Conservation (phyloP, 495 filamentous ascomycete genomes). For the Talaromyces liani region DNA sequence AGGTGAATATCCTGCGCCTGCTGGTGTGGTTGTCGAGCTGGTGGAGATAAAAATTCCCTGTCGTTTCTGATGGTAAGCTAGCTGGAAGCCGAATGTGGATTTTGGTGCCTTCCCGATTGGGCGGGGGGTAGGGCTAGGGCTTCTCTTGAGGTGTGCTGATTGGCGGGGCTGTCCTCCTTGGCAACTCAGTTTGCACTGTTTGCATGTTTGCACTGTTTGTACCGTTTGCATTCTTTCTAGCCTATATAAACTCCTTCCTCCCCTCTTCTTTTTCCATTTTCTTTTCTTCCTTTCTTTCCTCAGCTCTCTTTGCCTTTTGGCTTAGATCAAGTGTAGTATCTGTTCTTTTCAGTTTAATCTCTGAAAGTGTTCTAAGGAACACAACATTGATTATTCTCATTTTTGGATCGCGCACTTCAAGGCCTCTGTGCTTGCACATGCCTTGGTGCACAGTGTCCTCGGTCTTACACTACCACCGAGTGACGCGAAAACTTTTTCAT, state of each 20-base stretch:
- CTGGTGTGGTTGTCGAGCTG: background rate
- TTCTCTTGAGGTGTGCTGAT: constrained; percentile 3
- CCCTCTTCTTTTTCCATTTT: constrained; percentile 24
- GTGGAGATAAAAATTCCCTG: constrained; percentile 14
- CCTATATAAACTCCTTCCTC: constrained; percentile 25
- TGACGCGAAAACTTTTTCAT: constrained; percentile 71
- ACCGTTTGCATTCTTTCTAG: too few species aligned
- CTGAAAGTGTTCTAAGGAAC: constrained; percentile 61
- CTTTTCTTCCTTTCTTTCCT: constrained; percentile 42
- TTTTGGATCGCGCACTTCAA: constrained; percentile 49
- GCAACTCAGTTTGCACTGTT: background rate
- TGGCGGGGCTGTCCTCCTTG: background rate
- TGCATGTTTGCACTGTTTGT: background rate
- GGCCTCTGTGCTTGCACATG: constrained; percentile 82
- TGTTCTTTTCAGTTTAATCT: constrained; percentile 99
- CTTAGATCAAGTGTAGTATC: constrained; percentile 99
- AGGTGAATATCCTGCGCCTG: constrained; percentile 53
- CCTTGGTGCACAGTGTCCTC: constrained; percentile 66
- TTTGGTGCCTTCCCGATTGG: constrained; percentile 10
- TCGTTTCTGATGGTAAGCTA: too few species aligned
- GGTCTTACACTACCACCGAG: constrained; percentile 83
- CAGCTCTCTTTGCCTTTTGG: constrained; percentile 53
- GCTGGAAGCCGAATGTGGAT: background rate
- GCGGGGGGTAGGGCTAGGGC: constrained; percentile 17
- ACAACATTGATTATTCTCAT: constrained; percentile 81